phyloP scores from a whole-genome alignment of 2,329 filamentous ascomycete genomes.

The Ascochyta fabae region DNA sequence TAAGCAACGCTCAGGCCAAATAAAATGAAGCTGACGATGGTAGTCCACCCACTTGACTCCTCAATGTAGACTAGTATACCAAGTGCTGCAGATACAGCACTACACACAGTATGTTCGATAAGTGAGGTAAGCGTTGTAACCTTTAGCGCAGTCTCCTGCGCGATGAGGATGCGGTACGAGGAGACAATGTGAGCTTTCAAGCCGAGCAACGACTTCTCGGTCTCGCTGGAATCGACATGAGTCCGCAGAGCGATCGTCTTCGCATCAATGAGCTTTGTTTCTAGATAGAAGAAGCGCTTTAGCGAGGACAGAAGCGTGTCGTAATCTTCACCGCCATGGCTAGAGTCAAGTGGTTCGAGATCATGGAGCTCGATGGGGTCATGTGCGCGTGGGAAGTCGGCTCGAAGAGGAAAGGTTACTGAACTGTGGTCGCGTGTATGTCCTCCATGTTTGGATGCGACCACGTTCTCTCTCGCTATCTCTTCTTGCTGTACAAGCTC shows the following conservation, averaged over 20 bases:
- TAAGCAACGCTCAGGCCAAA: not conserved
- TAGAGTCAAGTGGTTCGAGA: not conserved
- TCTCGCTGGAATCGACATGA: not conserved
- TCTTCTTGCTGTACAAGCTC: not conserved
- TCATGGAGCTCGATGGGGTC: not conserved
- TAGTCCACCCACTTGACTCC: constrained; percentile 2
- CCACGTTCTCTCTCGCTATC: not conserved
- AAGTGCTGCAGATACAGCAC: not conserved
- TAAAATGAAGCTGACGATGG: not conserved
- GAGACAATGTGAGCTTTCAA: constrained; percentile 6
- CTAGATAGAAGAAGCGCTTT: constrained; percentile 5
- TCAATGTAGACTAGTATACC: constrained; percentile 9
- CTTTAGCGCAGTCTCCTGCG: constrained; percentile 1
- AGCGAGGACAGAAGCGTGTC: not conserved
- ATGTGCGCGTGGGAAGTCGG: not conserved
- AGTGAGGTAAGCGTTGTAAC: constrained; percentile 7
- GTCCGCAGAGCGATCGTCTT: not conserved
- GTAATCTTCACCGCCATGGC: not conserved
- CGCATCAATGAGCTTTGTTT: not conserved
- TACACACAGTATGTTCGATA: not conserved
- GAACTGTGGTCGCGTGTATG: not conserved
- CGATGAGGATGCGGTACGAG: not conserved
- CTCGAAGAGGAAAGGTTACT: not conserved
- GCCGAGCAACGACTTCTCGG: not conserved
- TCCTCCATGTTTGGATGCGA: not conserved